These are phyloP conservation scores for Geoglossum cookeanum DNA, from an alignment of 2,329 filamentous ascomycete species.

Conservation along the genomic window DNA sequence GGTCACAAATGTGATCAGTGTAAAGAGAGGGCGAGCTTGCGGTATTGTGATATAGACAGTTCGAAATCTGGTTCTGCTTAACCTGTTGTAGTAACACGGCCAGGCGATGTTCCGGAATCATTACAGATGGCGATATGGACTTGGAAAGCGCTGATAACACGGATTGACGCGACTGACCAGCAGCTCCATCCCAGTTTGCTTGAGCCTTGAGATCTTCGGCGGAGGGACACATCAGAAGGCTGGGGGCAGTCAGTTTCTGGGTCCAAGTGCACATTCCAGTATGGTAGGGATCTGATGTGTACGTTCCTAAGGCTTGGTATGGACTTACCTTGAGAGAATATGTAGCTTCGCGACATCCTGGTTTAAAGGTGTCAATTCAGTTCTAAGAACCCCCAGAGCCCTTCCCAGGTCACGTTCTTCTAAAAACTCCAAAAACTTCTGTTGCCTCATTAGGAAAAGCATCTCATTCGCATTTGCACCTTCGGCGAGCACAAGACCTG, in stretches of 20 bases:
- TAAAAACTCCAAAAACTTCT: conserved; percentile 85
- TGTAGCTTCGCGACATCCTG: conserved; percentile 62
- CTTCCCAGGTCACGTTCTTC: conserved; percentile 53
- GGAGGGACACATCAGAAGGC: conserved; percentile 74
- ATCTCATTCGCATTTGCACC: conserved; percentile 61
- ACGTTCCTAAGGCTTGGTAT: neutral
- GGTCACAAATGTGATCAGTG: conserved; percentile 69
- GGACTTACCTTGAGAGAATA: conserved; percentile 49
- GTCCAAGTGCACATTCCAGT: neutral
- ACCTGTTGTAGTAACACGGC: conserved; percentile 65
- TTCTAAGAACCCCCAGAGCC: conserved; percentile 67
- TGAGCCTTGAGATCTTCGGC: conserved; percentile 56
- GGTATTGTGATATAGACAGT: conserved; percentile 79
- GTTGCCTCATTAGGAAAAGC: conserved; percentile 74
- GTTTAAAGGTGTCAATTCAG: conserved; percentile 71
- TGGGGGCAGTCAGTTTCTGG: conserved; percentile 16
- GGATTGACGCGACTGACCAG: conserved; percentile 51
- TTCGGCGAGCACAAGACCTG: conserved; percentile 45
- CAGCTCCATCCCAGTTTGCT: conserved; percentile 70
- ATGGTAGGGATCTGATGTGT: neutral
- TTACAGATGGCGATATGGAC: conserved; percentile 86
- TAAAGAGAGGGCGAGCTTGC: conserved; percentile 65
- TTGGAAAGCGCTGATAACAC: conserved; percentile 71
- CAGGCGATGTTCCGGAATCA: conserved; percentile 85
- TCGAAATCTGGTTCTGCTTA: conserved; percentile 64